Percentiles rank a stretch among this genome's conserved stretches.
These are phyloP conservation scores for Penicillium maclennaniae DNA, from an alignment of 495 filamentous ascomycete genomes.

Conservation along the genomic window DNA sequence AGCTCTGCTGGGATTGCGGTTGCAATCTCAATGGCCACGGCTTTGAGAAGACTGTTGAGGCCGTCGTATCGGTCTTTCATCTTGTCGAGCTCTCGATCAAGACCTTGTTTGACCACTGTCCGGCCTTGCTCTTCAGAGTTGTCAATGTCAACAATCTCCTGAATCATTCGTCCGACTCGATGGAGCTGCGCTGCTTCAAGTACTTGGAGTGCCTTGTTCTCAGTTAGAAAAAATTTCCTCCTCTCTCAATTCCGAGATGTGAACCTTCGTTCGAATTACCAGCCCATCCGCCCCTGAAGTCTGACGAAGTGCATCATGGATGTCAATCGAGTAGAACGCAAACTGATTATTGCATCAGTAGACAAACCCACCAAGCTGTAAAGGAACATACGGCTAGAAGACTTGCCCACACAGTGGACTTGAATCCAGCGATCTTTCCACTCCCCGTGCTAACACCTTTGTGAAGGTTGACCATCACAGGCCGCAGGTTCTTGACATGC, in stretches of 20 bases:
- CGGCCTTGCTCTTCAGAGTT: constrained; percentile 68
- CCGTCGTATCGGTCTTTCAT: constrained; percentile 76
- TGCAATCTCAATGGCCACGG: constrained; percentile 59
- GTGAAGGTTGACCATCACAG: constrained; percentile 64
- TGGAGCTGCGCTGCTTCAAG: constrained; percentile 55
- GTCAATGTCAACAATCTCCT: constrained; percentile 76
- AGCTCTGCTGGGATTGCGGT: constrained; percentile 57
- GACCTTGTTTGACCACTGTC: constrained; percentile 66
- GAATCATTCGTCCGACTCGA: constrained; percentile 64
- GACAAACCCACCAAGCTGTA: background rate
- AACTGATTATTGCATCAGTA: constrained; percentile 46
- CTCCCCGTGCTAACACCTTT: constrained; percentile 68
- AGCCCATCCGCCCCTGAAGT: constrained; percentile 53
- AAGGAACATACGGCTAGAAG: constrained; percentile 46
- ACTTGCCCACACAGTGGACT: constrained; percentile 67
- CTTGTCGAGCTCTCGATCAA: constrained; percentile 73
- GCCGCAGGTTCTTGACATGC: constrained; percentile 75
- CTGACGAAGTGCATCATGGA: constrained; percentile 62
- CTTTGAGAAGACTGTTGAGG: constrained; percentile 65
- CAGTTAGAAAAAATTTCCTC: constrained; percentile 8
- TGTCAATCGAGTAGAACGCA: constrained; percentile 61
- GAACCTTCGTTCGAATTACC: constrained; percentile 7
- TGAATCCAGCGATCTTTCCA: constrained; percentile 54
- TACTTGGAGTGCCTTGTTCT: constrained; percentile 30
- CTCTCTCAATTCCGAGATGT: background rate